phyloP scores from a whole-genome alignment of 345 rosid genomes.

The Populus deltoides region DNA sequence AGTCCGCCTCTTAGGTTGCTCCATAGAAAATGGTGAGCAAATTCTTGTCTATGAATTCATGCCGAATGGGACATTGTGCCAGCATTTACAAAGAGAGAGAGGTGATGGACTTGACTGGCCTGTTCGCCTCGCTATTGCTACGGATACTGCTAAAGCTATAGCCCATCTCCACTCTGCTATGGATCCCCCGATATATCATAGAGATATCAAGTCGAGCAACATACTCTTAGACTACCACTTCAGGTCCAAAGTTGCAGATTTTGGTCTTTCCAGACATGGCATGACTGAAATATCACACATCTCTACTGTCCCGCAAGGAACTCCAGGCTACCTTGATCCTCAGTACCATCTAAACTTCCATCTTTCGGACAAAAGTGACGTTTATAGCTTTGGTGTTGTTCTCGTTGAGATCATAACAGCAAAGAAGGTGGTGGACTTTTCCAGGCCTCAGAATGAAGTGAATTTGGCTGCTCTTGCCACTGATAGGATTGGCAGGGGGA shows the following conservation, averaged over 20 bases:
- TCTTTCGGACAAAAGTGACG: slow-evolving; percentile 85
- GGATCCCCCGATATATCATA: slow-evolving; percentile 76
- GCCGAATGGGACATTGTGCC: slow-evolving; percentile 83
- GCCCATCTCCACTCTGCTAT: slow-evolving; percentile 73
- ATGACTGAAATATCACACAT: slow-evolving; percentile 70
- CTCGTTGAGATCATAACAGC: slow-evolving; percentile 63
- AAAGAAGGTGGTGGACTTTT: slow-evolving; percentile 59
- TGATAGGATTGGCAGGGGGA: slow-evolving; percentile 55
- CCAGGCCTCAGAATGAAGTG: slow-evolving; percentile 50
- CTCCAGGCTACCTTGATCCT: slow-evolving; percentile 89
- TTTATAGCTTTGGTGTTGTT: slow-evolving; percentile 75
- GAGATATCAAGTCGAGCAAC: slow-evolving; percentile 88
- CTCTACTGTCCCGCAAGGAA: slow-evolving; percentile 91
- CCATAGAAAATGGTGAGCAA: slow-evolving; percentile 65
- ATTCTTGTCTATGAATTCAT: slow-evolving; percentile 80
- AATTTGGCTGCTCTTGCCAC: slow-evolving; percentile 57
- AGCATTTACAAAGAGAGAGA: slow-evolving; percentile 65
- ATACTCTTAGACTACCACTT: slow-evolving; percentile 65
- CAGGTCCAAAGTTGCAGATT: slow-evolving; percentile 81
- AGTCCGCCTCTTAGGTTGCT: slow-evolving; percentile 77
- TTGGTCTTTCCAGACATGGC: slow-evolving; percentile 86
- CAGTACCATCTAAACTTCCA: slow-evolving; percentile 82
- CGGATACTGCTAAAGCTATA: slow-evolving; percentile 75
- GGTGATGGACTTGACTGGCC: slow-evolving; percentile 71
- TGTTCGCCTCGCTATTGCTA: slow-evolving; percentile 56